phyloP scores from a whole-genome alignment of 148 eudicot species.

The Beta vulgaris region DNA sequence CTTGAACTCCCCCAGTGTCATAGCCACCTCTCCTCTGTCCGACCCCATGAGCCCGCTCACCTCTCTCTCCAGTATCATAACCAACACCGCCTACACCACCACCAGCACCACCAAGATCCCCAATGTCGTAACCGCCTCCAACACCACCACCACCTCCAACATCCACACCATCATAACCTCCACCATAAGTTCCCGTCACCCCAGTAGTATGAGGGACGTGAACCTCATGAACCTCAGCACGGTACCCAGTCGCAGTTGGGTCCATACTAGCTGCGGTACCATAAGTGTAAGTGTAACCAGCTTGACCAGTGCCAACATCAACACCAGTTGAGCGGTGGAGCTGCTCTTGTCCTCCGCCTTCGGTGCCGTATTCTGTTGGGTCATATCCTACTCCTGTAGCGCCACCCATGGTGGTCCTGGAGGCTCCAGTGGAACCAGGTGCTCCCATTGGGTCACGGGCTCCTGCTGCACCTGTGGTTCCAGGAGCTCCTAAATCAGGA shows the following conservation, averaged over 20 bases:
- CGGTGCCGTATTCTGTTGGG: neutral
- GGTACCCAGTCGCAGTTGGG: constrained; percentile 5
- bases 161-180: neutral
- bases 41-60: neutral
- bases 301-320: neutral
- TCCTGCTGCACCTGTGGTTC: constrained; percentile 21
- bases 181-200: neutral
- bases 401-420: neutral
- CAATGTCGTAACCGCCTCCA: neutral
- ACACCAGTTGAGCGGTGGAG: neutral
- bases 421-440: constrained; percentile 26
- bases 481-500: constrained; percentile 26
- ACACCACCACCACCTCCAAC: neutral
- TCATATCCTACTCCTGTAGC: constrained; percentile 20
- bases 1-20: neutral
- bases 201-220: constrained; percentile 12
- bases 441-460: constrained; percentile 26
- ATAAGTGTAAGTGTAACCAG: neutral
- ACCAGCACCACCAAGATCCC: neutral
- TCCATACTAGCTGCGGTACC: constrained; percentile 17
- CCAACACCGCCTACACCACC: constrained; percentile 1
- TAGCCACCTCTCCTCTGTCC: neutral
- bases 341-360: constrained; percentile 13
- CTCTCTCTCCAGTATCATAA: constrained; percentile 17
- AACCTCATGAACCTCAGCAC: neutral